Conservation (phyloP, 129 eudicot genomes). For the carrot (Daucus carota) region DH1_v3.0 NC_030389.2:44024501-44025000, state of each 20-base stretch:
- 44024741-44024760: constrained; percentile 35
- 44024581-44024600: constrained; percentile 75
- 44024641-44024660: constrained; percentile 60
- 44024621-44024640: constrained; percentile 78
- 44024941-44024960: neutral
- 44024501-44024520: constrained; percentile 79
- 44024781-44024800: constrained; percentile 52
- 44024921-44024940: neutral
- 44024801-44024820: constrained; percentile 85
- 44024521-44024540: constrained; percentile 67
- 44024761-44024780: constrained; percentile 48
- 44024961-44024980: neutral
- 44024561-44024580: constrained; percentile 88
- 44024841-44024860: constrained; percentile 66
- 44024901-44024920: neutral
- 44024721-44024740: constrained; percentile 35
- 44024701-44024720: constrained; percentile 54
- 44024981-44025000: neutral
- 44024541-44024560: constrained; percentile 74
- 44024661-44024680: constrained; percentile 36
- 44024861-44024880: constrained; percentile 56
- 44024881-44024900: constrained; percentile 26
- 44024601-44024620: constrained; percentile 77
- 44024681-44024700: constrained; percentile 46
- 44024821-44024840: constrained; percentile 68